Base-by-base conservation (phyloP, 768 basidiomycete species). In the Mycena latifolia region DNA sequence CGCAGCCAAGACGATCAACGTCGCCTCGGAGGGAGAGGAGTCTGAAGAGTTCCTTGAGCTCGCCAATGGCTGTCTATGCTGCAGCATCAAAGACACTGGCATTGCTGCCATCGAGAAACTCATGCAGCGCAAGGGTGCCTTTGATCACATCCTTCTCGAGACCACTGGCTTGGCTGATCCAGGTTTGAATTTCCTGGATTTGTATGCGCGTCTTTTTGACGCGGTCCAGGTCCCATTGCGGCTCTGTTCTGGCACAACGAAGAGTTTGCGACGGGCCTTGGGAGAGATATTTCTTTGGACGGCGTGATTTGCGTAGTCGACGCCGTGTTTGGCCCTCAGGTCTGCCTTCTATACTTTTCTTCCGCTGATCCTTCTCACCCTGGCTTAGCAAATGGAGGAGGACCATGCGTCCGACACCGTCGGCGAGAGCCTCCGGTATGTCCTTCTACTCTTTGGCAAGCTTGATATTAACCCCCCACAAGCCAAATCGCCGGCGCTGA, bases 151-250 rank as follows among this genome's bases (percentile, higher is more conserved):
- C 68, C 81, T 99, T 46, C 84, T 99, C 18, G 98, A 99, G 79
- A 93, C 97, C 2, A 99, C 98, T 0, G 97, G 97, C 0, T 84
- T 99, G 10, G 97, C 97, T 12, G 97, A 99, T 81, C 97, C 97
- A 62, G 94, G 94, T 58, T 46, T 24, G 78, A 61, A 24, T 11
- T 35, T 48, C 24, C 53, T 33, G 41, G 5, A 35, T 25, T 12
- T 0, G 12, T 10, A 27, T 18, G 22, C 20, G 56, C 35, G 11
- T 6, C 48, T 48, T 9, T 11, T 57, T 46, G 7, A 65, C 33
- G 43, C 27, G 20, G 22, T 41, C 18, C 55, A 92, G 92, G 91
- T n/a, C 92, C 93, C 3, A 95, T 95, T 58, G 93, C 94, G 0
- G 88, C 91, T 0, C 88, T 93, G 80, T 94, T 94, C 75, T 95